Evolutionary conservation across 2,329 filamentous ascomycete genomes (phyloP).

Genomic region (Diaporthe destruens): DNA sequence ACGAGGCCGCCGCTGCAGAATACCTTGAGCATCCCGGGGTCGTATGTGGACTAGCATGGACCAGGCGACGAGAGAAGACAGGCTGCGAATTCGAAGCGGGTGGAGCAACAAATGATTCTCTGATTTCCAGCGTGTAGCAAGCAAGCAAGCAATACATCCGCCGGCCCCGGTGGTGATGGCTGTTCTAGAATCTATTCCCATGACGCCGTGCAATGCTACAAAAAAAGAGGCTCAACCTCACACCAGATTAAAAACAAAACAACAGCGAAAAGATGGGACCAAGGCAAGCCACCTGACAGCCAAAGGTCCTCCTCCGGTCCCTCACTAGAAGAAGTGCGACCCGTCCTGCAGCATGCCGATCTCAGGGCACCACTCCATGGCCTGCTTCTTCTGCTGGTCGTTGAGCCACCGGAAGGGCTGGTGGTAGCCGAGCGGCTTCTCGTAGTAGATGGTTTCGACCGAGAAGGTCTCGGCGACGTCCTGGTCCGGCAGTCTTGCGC

Average conservation of each 20-base stretch:
- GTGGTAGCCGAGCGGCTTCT: constrained; percentile 47
- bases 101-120: background rate
- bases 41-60: constrained; percentile 23
- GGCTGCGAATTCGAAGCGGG: background rate
- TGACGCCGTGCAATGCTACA: constrained; percentile 39
- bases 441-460: constrained; percentile 46
- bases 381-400: constrained; percentile 44
- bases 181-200: constrained; percentile 17
- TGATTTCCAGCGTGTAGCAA: background rate
- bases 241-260: background rate
- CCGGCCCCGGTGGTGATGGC: background rate
- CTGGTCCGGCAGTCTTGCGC: constrained; percentile 43
- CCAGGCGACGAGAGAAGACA: background rate
- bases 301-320: background rate
- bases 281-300: background rate
- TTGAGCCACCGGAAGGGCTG: constrained; percentile 45
- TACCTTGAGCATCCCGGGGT: constrained; percentile 31
- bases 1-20: background rate
- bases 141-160: background rate
- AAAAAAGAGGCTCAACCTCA: background rate
- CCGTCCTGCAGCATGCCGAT: constrained; percentile 42
- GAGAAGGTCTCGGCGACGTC: constrained; percentile 46
- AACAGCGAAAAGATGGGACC: background rate
- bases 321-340: constrained; percentile 35
- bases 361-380: constrained; percentile 50